Base-by-base conservation (phyloP, 768 basidiomycete species). In the Termitomyces sp. region DNA sequence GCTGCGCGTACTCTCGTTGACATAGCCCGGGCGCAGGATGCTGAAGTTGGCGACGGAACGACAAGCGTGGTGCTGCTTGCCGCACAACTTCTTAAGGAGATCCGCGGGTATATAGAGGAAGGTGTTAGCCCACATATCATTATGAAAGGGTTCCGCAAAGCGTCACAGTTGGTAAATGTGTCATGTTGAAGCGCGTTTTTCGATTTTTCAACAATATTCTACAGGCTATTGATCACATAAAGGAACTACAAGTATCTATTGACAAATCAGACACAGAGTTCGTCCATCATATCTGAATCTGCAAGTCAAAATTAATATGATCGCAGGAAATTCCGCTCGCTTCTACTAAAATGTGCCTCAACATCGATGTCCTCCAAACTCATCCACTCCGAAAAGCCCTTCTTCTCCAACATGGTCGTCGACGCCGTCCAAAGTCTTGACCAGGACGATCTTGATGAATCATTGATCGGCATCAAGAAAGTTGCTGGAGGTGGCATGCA, bases 321-420 rank as follows among this genome's bases (percentile, higher is more conserved):
- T 42, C 30, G 7, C 65, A 98, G 96, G 64, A 85, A 85, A 65
- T 97, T 98, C 83, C 94, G 88, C 50, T 92, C 95, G 61, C 86
- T 98, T 24, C 83, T 98, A 36, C 81, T 97, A 66, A 95, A 97
- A 78, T 97, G 95, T 73, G 97, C 97, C 30, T 89, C 95, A 30
- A 99, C 97, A 3, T 96, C 97, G n/a, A 98, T 98, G 96, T 98
- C 97, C 16, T 98, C 96, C 61, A 99, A 98, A 74, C 85, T 98
- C 61, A 98, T 99, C 66, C 96, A 98, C 72, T 94, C 93, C 15
- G 93, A 98, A 76, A 98, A 97, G 69, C 97, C 96, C 1, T 98
- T 98, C 78, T 99, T 99, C 79, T 92, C 95, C 12, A 86, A 90
- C 63, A 98, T 99, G 95, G 97, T 97, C 52, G 97, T 99, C 49